Base-by-base conservation (phyloP, 2,329 filamentous ascomycete genomes). In the Trichoderma oligosporum region DNA sequence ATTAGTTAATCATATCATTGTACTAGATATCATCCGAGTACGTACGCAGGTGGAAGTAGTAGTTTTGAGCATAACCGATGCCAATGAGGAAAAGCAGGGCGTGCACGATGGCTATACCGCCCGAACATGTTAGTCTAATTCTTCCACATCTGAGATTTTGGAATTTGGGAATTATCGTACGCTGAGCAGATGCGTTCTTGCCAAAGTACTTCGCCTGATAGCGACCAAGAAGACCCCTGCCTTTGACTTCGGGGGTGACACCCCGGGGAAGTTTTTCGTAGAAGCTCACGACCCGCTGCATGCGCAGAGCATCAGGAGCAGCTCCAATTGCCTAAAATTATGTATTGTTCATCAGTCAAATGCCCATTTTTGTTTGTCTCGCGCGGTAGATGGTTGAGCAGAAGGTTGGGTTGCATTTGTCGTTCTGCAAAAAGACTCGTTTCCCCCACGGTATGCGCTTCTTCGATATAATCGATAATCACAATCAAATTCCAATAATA, bases 21-120 rank as follows among this genome's bases (percentile, higher is more conserved):
- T n/a, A n/a, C n/a, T n/a, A 24, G 24, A 9, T 29, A 24, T 6
- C 36, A n/a, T 42, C 29, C 22, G 25, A 4, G 14, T 38, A 46
- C 90, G 77, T 86, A 99, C 94, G 91, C 71, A 99, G 84, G 80
- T 99, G 95, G 89, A 96, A 97, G 85, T 99, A 97, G 87, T 99
- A 99, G 81, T 96, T 92, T 80, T 97, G 91, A 68, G 88, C 89
- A 78, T 99, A 99, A 70, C 94, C 93, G 67, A 97, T 73, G 65
- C 84, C 76, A 64, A 96, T 78, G 62, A 99, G 78, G 72, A 84
- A 80, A 67, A 82, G 86, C 68, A 99, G 87, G 68, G 85, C 82
- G 77, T 99, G 94, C 68, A 96, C 81, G 71, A 99, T 84, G 64
- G 94, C 94, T 99, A 48, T 60, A 56, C 48, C 31, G 61, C 71